phyloP scores from a whole-genome alignment of 1,284 basidiomycete species.

The Austroboletus niveus region DNA sequence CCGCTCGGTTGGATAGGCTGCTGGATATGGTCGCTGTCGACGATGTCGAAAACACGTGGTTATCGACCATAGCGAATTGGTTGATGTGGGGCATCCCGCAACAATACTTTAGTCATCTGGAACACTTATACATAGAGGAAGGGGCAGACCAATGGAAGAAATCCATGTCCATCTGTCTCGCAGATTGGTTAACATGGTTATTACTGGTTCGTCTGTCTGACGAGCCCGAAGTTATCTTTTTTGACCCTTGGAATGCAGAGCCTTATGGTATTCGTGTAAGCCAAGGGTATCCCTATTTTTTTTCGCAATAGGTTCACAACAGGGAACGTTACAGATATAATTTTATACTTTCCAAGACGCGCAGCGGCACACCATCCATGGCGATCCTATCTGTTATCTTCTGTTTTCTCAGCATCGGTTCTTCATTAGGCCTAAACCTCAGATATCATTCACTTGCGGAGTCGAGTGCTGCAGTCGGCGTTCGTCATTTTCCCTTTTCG shows the following conservation, averaged over 20 bases:
- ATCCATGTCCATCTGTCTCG: slow-evolving; percentile 26
- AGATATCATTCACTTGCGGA: slow-evolving; percentile 24
- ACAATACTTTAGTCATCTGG: slow-evolving; percentile 21
- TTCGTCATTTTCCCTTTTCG: slow-evolving; percentile 10
- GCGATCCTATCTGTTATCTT: slow-evolving; percentile 27
- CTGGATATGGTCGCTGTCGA: slow-evolving; percentile 28
- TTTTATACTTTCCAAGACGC: slow-evolving; percentile 25
- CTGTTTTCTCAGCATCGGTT: slow-evolving; percentile 25
- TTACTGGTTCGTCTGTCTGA: slow-evolving; percentile 22
- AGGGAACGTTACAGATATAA: slow-evolving; percentile 14
- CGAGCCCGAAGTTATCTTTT: background rate
- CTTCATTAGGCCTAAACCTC: slow-evolving; percentile 29
- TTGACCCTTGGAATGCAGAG: slow-evolving; percentile 22
- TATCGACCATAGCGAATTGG: slow-evolving; percentile 11
- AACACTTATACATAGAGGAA: slow-evolving; percentile 32
- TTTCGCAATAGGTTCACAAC: background rate
- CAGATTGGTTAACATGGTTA: slow-evolving; percentile 30
- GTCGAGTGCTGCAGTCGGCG: slow-evolving; percentile 25
- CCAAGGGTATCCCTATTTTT: background rate
- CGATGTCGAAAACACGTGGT: slow-evolving; percentile 22
- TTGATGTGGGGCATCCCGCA: slow-evolving; percentile 32
- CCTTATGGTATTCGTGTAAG: slow-evolving; percentile 29
- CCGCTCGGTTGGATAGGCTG: slow-evolving; percentile 32
- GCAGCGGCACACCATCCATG: slow-evolving; percentile 18
- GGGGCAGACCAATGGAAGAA: slow-evolving; percentile 34